Evolutionary conservation across 2,329 filamentous ascomycete species (phyloP).

Genomic region (Didymosphaeria variabile): DNA sequence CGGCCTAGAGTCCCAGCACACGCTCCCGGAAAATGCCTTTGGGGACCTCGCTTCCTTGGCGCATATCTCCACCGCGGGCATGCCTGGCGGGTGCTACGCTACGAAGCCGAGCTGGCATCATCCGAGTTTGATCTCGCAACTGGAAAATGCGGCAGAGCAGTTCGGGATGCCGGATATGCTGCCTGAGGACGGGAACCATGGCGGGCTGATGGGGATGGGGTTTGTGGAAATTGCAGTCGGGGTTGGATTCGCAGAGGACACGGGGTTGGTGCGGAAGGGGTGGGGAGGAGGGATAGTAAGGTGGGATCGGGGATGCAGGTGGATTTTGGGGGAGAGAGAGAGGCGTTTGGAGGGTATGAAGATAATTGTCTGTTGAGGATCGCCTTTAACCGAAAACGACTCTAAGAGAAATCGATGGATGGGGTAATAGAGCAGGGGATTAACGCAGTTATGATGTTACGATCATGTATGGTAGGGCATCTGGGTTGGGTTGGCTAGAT

Average conservation of each 20-base stretch:
- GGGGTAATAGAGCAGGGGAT: neutral
- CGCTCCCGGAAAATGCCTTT: conserved; percentile 13
- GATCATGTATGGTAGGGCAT: conserved; percentile 1
- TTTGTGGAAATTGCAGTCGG: conserved; percentile 38
- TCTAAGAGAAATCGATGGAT: neutral
- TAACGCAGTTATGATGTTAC: conserved; percentile 10
- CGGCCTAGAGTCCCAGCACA: conserved; percentile 25
- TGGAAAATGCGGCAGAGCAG: conserved; percentile 36
- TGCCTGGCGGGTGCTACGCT: conserved; percentile 27
- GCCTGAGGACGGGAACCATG: conserved; percentile 22
- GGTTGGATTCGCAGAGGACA: conserved; percentile 37
- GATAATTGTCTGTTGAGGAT: no score
- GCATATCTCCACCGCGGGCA: neutral
- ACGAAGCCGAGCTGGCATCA: conserved; percentile 36
- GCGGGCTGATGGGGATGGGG: conserved; percentile 21
- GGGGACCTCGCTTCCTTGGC: conserved; percentile 25
- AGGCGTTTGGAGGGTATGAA: conserved; percentile 1
- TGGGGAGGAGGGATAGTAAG: conserved; percentile 19
- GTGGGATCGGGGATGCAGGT: conserved; percentile 3
- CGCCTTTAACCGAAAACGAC: no score
- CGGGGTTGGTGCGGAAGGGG: conserved; percentile 26
- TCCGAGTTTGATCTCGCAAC: conserved; percentile 27
- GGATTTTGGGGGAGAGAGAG: conserved; percentile 6
- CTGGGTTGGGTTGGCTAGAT: neutral
- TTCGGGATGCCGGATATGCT: conserved; percentile 16